Conservation (phyloP, 164 flowering plant species). For the Chloranthus sessilifolius region DNA sequence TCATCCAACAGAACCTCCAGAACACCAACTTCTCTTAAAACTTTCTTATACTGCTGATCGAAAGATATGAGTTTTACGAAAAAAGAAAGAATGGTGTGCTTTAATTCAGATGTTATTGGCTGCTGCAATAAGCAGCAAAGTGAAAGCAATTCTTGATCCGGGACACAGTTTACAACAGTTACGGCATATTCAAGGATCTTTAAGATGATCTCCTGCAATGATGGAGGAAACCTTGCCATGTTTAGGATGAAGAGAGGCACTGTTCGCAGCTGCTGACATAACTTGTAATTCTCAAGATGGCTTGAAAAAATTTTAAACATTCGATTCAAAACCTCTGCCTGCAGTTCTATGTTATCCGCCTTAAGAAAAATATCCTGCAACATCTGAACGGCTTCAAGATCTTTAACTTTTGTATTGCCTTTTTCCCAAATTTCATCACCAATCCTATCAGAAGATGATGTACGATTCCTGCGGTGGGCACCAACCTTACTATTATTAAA, state of each 20-base stretch:
- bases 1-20: conserved; percentile 91
- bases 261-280: conserved; percentile 88
- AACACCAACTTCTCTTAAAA: conserved; percentile 94
- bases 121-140: conserved; percentile 96
- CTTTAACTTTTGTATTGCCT: conserved; percentile 69
- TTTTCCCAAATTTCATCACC: conserved; percentile 77
- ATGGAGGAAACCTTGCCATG: conserved; percentile 81
- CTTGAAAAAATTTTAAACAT: conserved; percentile 95
- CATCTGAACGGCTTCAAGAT: conserved; percentile 96
- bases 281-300: conserved; percentile 88
- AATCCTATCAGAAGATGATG: conserved; percentile 55
- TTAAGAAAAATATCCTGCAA: conserved; percentile 94
- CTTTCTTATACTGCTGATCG: conserved; percentile 97
- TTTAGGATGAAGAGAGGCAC: conserved; percentile 94
- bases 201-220: conserved; percentile 83
- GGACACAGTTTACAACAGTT: conserved; percentile 94
- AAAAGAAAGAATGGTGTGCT: conserved; percentile 83
- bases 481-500: conserved; percentile 37
- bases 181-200: conserved; percentile 99
- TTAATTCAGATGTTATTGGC: conserved; percentile 72
- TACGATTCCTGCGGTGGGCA: conserved; percentile 52
- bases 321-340: conserved; percentile 90
- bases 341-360: conserved; percentile 72
- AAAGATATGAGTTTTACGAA: conserved; percentile 95
- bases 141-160: conserved; percentile 96